A percentile compares a stretch with the other conserved stretches of the same genome.
Conservation (phyloP, 2,329 filamentous ascomycete species). For the Sclerotinia trifoliorum region DNA sequence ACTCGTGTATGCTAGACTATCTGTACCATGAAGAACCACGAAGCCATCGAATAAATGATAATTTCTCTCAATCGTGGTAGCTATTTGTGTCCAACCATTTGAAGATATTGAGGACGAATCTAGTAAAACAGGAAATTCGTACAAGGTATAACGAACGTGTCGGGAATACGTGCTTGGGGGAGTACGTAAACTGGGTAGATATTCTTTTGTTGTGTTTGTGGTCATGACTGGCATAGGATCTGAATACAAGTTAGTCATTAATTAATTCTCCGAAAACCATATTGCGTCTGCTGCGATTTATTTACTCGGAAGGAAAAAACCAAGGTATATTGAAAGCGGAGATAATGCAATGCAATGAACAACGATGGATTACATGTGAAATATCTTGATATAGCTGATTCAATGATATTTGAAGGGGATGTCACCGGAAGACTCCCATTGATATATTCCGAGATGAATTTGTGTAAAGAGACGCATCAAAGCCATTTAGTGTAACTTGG, state of each 20-base stretch:
- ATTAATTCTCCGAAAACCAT: slow-evolving; percentile 10
- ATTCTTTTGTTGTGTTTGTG: slow-evolving; percentile 31
- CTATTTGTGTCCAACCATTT: slow-evolving; percentile 69
- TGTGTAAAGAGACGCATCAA: not conserved
- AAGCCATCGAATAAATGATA: slow-evolving; percentile 70
- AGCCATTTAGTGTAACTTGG: slow-evolving; percentile 3
- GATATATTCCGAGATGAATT: not conserved
- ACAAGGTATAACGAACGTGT: slow-evolving; percentile 64
- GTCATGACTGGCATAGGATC: slow-evolving; percentile 39
- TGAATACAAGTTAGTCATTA: slow-evolving; percentile 22
- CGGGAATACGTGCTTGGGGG: slow-evolving; percentile 63
- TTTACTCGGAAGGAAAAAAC: not conserved
- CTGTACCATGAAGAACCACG: slow-evolving; percentile 70
- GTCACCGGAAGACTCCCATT: not conserved
- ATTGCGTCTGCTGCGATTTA: slow-evolving; percentile 12
- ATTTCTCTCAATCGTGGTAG: slow-evolving; percentile 56
- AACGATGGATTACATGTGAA: slow-evolving; percentile 4
- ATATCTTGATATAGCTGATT: not conserved
- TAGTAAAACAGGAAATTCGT: slow-evolving; percentile 66
- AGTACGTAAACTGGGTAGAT: slow-evolving; percentile 49
- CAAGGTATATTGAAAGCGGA: not conserved
- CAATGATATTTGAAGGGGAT: not conserved
- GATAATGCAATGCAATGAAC: slow-evolving; percentile 17
- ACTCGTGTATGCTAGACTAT: slow-evolving; percentile 67
- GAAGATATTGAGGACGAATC: slow-evolving; percentile 72